Conservation (phyloP, 805 yeast species). For the Teunomyces stri region DNA sequence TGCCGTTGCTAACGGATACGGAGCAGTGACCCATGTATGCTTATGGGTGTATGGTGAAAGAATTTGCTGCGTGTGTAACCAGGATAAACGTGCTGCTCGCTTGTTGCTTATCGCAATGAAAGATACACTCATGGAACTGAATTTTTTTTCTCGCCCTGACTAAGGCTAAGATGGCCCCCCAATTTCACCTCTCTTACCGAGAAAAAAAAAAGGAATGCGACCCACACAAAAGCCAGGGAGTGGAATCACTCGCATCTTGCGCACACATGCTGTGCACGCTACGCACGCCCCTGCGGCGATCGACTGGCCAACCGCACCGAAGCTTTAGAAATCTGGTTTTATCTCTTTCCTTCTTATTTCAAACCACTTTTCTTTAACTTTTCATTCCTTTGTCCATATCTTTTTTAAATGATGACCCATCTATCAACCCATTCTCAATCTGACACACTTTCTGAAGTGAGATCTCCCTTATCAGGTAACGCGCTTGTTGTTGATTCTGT, state of each 20-base stretch:
- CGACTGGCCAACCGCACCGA: neutral
- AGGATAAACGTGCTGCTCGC: too few species aligned
- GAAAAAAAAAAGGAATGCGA: neutral
- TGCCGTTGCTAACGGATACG: neutral
- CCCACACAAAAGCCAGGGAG: too few species aligned
- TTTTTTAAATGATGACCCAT: neutral
- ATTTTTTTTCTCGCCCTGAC: too few species aligned
- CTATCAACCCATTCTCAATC: neutral
- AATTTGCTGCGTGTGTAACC: neutral
- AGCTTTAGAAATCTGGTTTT: neutral
- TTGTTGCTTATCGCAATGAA: too few species aligned
- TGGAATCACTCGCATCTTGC: neutral
- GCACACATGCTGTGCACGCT: neutral
- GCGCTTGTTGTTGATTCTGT: neutral
- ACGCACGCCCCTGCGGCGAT: neutral
- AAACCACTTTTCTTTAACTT: too few species aligned
- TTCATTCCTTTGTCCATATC: too few species aligned
- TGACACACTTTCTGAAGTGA: neutral
- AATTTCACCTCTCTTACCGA: neutral
- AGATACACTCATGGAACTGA: neutral
- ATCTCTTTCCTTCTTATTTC: neutral
- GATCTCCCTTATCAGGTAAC: neutral
- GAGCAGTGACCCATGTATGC: neutral
- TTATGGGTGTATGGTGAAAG: neutral
- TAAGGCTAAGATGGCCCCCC: too few species aligned